Base-by-base conservation (phyloP, 1,139 yeast species). In the Protomyces pachydermus region DNA sequence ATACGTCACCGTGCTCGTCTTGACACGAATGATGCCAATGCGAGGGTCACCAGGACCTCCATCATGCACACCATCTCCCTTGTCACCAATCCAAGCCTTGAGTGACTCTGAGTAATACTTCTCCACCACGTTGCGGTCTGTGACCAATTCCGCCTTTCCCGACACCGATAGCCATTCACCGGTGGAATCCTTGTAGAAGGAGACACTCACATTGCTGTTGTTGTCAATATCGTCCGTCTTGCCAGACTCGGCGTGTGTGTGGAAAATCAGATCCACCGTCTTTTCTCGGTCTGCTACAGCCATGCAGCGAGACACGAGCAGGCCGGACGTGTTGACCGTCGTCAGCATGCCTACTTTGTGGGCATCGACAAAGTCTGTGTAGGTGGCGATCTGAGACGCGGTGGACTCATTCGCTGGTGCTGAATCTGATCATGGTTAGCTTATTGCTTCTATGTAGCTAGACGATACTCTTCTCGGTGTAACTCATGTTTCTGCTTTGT, bases 81-180 rank as follows among this genome's bases (percentile, higher is more conserved):
- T 50, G 58, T 78, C 79, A 61, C 81, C 82, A 76, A 91, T 97
- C 96, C 97, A 93, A 78, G 91, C 82, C 76, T 90, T 91, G 74
- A 93, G 79, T 14, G 86, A 84, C 46, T 89, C 88, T 64, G 81
- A 81, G 55, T 88, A 56, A 54, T 67, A 66, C 45, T 60, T 54
- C 8, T 60, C 58, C n/a, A 67, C 61, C 3, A 53, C 64, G 1
- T 65, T 66, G 0, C 65, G 62, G 39, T 66, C 69, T 3, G 62
- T 61, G 39, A 64, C 54, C 28, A 68, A 35, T 32, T 60, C 66
- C 3, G 70, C 70, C 1, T 52, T 89, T 73, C 98, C 98, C 70
- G 97, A 97, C 68, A 90, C 81, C 32, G 85, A 85, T 68, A 91
- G 76, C 97, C 74, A 90, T 89, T 69, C 98, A 97, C 65, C 91